phyloP scores from a whole-genome alignment of 345 rosid species.

The Murraya koenigii region DNA sequence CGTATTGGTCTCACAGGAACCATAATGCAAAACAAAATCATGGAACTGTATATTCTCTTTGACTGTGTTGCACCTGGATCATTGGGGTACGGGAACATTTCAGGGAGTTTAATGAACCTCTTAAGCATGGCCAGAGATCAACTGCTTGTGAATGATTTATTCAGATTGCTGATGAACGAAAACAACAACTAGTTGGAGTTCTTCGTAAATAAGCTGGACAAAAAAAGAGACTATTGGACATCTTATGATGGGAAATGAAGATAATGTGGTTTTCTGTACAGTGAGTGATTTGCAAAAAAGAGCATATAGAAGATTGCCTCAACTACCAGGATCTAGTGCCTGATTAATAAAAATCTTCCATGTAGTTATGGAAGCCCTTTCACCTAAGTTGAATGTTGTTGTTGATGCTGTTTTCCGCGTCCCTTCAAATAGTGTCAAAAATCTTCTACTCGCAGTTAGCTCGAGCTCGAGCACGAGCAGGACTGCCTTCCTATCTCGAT shows the following conservation, averaged over 20 bases:
- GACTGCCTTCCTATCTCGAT: no score
- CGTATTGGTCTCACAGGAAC: slow-evolving; percentile 93
- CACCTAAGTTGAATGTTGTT: slow-evolving; percentile 85
- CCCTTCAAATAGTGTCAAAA: no score
- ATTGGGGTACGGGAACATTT: slow-evolving; percentile 86
- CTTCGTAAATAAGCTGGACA: slow-evolving; percentile 82
- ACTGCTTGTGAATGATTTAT: slow-evolving; percentile 77
- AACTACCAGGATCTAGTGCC: slow-evolving; percentile 84
- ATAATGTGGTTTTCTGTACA: slow-evolving; percentile 87
- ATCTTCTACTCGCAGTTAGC: no score
- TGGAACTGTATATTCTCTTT: slow-evolving; percentile 83
- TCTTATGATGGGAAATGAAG: slow-evolving; percentile 98
- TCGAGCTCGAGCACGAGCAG: no score
- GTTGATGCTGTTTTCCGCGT: no score
- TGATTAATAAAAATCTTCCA: slow-evolving; percentile 80
- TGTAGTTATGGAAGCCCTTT: slow-evolving; percentile 93
- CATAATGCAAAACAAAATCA: slow-evolving; percentile 85
- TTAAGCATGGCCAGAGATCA: slow-evolving; percentile 87
- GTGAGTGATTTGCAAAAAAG: slow-evolving; percentile 91
- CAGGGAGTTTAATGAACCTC: slow-evolving; percentile 78
- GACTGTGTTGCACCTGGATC: slow-evolving; percentile 91
- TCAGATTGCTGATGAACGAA: slow-evolving; percentile 71
- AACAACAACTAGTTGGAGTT: slow-evolving; percentile 65
- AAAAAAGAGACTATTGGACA: slow-evolving; percentile 95
- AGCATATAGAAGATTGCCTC: slow-evolving; percentile 75